Evolutionary conservation across 2,329 filamentous ascomycete species (phyloP).

Genomic region (Graphiopsis chlorocephala): DNA sequence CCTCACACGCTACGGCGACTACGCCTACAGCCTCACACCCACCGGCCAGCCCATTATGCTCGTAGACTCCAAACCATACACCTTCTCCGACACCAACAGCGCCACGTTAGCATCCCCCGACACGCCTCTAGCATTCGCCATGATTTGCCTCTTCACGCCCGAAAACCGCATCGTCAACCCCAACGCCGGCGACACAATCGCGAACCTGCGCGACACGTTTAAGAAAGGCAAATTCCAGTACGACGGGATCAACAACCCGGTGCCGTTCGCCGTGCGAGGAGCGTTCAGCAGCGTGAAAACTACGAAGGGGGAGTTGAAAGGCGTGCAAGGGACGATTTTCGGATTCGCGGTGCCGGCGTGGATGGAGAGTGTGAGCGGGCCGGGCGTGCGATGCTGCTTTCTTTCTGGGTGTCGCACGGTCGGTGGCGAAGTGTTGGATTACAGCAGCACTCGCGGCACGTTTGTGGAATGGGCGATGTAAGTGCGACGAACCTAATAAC

Average conservation of each 20-base stretch:
- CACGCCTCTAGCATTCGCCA: conserved; percentile 4
- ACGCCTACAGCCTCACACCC: conserved; percentile 4
- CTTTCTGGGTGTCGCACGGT: not conserved
- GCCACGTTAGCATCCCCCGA: not conserved
- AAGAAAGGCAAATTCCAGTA: not conserved
- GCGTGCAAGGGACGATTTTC: conserved; percentile 10
- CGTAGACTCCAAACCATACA: not conserved
- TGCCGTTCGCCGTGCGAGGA: conserved; percentile 7
- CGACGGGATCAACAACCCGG: not conserved
- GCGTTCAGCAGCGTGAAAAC: conserved; percentile 8
- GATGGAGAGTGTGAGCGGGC: conserved; percentile 7
- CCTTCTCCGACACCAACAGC: not conserved
- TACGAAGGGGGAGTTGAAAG: not conserved
- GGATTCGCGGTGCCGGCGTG: conserved; percentile 11
- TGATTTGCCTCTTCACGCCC: conserved; percentile 8
- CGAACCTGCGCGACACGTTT: conserved; percentile 4
- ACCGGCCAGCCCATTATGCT: not conserved
- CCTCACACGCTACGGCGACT: conserved; percentile 10
- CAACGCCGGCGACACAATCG: not conserved
- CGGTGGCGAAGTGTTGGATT: conserved; percentile 9
- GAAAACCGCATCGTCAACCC: conserved; percentile 3
- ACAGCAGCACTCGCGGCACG: not conserved
- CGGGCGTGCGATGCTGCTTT: conserved; percentile 6
- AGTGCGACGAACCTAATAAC: not conserved
- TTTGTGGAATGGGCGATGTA: conserved; percentile 10